Conservation (phyloP, 148 eudicot genomes). For the Nyssa sinensis region DNA sequence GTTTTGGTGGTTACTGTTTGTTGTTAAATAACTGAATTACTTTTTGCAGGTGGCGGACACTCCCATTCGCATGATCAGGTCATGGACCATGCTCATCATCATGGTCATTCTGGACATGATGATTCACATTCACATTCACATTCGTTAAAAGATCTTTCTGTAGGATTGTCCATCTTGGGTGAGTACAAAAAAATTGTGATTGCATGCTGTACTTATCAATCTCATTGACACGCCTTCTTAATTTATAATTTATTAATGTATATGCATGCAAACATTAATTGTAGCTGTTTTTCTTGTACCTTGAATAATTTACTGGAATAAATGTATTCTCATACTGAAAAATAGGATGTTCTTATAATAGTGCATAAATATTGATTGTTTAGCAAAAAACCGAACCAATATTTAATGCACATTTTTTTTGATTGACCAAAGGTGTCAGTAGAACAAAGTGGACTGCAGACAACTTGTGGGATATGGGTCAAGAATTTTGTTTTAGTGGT, state of each 20-base stretch:
- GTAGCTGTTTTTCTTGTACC: background rate
- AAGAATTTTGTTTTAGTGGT: no score
- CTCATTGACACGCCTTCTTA: background rate
- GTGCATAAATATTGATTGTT: no score
- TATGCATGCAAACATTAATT: background rate
- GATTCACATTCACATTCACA: conserved; percentile 58
- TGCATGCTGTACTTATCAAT: background rate
- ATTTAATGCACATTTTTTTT: no score
- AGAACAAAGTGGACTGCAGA: no score
- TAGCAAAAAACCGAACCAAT: no score
- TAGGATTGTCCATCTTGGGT: conserved; percentile 83
- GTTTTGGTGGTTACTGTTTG: background rate
- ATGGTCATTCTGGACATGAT: conserved; percentile 42
- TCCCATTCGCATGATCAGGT: conserved; percentile 60
- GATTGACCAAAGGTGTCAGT: no score
- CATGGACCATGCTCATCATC: conserved; percentile 42
- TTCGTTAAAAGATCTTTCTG: conserved; percentile 82
- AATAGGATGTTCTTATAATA: background rate
- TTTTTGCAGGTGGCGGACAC: conserved; percentile 75
- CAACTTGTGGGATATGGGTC: no score
- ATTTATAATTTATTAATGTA: background rate
- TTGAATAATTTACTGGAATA: background rate
- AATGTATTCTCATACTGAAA: background rate
- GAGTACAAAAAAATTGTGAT: conserved; percentile 23
- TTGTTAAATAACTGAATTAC: background rate